Evolutionary conservation across 305 asterid genomes (phyloP), one percentile per base, ranked within the genome.

Genomic region (Fraxinus baroniana): DNA sequence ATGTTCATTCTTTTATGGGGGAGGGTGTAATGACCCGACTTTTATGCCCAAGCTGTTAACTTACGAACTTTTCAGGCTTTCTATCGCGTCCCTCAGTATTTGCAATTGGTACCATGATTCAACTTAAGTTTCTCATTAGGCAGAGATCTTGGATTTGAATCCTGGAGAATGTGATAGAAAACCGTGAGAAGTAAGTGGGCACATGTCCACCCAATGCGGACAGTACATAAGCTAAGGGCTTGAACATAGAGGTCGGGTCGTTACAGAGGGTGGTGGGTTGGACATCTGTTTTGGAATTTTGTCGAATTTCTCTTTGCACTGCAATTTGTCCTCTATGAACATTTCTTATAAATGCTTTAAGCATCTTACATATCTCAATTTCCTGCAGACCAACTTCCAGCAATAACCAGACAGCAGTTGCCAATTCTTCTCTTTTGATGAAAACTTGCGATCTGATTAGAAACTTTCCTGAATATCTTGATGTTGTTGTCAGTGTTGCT

Each of bases 401-500:
- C 93, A 97, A 89, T 87, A 90, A 85, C 86, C 95, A 89, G 84
- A 86, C 86, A 41, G 78, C 88, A 74, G 87, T 78, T 85, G 87
- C 90, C 77, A 88, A 87, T 86, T 10, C 84, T 66, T 91, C 98
- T 83, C 98, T 97, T 81, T 85, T 97, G 91, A 92, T 90, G 86
- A 97, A 97, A 94, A 94, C 98, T 44, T 97, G 98, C 83, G 98
- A 97, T 88, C 93, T 97, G 83, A 94, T 97, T 85, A 93, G 90
- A 87, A 94, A 90, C 81, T 97, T 97, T 78, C 97, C 99, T 0
- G 99, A 97, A 87, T 97, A 97, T 86, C 93, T 89, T 75, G 99
- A 97, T 86, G 99, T 97, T 86, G 99, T 97, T 41, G 99, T 97
- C 86, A 97, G 99, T 85, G 99, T 97, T 86, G 99, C 99, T 30